Percentiles rank a stretch among this genome's conserved stretches.
phyloP scores from a whole-genome alignment of 2,329 filamentous ascomycete genomes.

The Botrytis paeoniae region DNA sequence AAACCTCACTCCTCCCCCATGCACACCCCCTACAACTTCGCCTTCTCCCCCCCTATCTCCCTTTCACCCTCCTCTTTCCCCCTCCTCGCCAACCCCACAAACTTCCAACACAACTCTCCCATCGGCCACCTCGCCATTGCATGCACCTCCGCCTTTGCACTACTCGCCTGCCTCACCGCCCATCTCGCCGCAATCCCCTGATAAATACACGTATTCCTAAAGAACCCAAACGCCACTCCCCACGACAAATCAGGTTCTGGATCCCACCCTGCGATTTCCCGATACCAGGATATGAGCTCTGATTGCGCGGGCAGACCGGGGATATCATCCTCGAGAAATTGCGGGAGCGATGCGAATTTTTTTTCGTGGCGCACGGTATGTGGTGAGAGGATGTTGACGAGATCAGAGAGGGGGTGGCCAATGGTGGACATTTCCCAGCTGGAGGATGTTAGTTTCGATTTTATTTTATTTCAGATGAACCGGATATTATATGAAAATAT shows the following conservation, averaged over 20 bases:
- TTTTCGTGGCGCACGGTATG: slow-evolving; percentile 38
- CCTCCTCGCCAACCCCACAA: slow-evolving; percentile 55
- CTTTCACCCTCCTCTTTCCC: slow-evolving; percentile 29
- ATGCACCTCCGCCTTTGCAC: slow-evolving; percentile 73
- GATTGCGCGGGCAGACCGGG: slow-evolving; percentile 51
- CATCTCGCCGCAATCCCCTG: slow-evolving; percentile 92
- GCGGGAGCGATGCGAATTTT: slow-evolving; percentile 37
- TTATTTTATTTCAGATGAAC: background rate
- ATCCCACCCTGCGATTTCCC: slow-evolving; percentile 67
- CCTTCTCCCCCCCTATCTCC: slow-evolving; percentile 29
- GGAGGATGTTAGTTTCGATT: background rate
- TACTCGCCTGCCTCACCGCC: slow-evolving; percentile 84
- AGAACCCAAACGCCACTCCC: slow-evolving; percentile 61
- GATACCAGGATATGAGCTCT: slow-evolving; percentile 64
- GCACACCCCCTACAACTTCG: slow-evolving; percentile 40
- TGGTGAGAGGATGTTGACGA: slow-evolving; percentile 71
- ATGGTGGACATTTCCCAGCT: slow-evolving; percentile 98
- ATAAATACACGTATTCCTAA: slow-evolving; percentile 59
- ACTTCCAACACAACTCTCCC: slow-evolving; percentile 74
- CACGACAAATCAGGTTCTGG: slow-evolving; percentile 59
- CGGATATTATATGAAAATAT: background rate
- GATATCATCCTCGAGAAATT: slow-evolving; percentile 48
- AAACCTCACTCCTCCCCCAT: too few relatives aligned
- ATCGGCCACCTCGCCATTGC: slow-evolving; percentile 66
- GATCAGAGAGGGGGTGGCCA: slow-evolving; percentile 89